Base-by-base conservation (phyloP, 352 stramenopile species). In the Pythium sukuiense region DNA sequence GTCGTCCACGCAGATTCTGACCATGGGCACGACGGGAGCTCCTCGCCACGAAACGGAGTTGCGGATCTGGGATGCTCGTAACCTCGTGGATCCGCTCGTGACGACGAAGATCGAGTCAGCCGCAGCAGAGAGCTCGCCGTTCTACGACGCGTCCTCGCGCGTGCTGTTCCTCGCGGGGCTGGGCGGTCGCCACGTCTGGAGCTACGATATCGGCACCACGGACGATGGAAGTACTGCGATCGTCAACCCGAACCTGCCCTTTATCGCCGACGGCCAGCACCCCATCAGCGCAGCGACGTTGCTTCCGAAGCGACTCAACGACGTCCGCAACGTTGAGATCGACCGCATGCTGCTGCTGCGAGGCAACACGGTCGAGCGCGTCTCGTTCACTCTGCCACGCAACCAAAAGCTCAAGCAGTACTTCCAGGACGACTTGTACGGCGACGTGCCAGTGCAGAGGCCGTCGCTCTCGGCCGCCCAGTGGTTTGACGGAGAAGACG, bases 341-440 rank as follows among this genome's bases (percentile, higher is more conserved):
- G 80, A 76, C 30, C 73, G 70, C 30, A 54, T 95, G 62, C 74
- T 95, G 26, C 59, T 93, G 33, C 69, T 91, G 46, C 88, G 81
- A 14, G 69, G 74, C 3, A 76, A 74, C 14, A 67, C 72, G 14
- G 64, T 93, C 3, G 72, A 92, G 37, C 72, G 65, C 32, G 77
- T 90, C 1, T 87, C 79, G 18, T 95, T 95, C 48, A 76, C 71
- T 26, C 65, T 95, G 26, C 85, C 87, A 3, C 79, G 87, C 43
- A 77, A 82, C 12, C 70, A 87, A 14, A 90, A 84, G 54, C 73
- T 92, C 6, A 81, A 81, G 39, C 61, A 80, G 41, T 95, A 83
- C 57, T 95, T 93, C 67, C 87, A 95, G 66, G 87, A 93, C 60
- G 85, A 95, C 59, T 67, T 95, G 9, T 93, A 79, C 41, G 76